A percentile compares a stretch with the other conserved stretches of the same genome.
These are phyloP conservation scores for Talaromyces atroroseus DNA, from an alignment of 2,329 filamentous ascomycete species.

Conservation along the genomic window DNA sequence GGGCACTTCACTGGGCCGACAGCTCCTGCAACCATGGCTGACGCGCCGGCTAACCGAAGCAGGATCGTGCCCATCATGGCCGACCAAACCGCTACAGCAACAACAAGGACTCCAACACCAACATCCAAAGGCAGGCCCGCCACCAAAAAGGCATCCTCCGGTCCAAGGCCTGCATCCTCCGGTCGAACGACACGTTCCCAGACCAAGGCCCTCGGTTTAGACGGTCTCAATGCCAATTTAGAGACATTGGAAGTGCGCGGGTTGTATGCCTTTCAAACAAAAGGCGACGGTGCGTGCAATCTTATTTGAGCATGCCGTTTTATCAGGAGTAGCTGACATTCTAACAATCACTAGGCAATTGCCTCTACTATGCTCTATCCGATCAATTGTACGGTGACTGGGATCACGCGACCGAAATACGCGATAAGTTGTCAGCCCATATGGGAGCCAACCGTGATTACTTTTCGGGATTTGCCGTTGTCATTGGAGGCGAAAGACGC, in stretches of 20 bases:
- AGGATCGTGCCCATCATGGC: conserved; percentile 41
- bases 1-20: conserved; percentile 28
- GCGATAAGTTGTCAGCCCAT: conserved; percentile 54
- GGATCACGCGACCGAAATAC: conserved; percentile 53
- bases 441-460: conserved; percentile 57
- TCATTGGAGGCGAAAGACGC: conserved; percentile 52
- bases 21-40: conserved; percentile 33
- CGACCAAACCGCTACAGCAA: conserved; percentile 20
- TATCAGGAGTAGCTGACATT: background rate
- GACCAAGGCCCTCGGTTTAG: conserved; percentile 6
- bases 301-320: conserved; percentile 1
- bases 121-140: conserved; percentile 17
- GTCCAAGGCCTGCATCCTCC: background rate
- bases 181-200: conserved; percentile 9
- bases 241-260: conserved; percentile 46
- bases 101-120: conserved; percentile 15
- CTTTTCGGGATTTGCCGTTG: conserved; percentile 59
- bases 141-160: background rate
- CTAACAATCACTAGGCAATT: conserved; percentile 51
- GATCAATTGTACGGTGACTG: conserved; percentile 62
- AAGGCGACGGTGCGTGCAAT: conserved; percentile 55
- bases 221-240: conserved; percentile 7
- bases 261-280: conserved; percentile 55
- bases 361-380: conserved; percentile 63
- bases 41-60: conserved; percentile 29